Conservation (phyloP, 2,329 filamentous ascomycete genomes). For the Fusarium anthophilum region DNA sequence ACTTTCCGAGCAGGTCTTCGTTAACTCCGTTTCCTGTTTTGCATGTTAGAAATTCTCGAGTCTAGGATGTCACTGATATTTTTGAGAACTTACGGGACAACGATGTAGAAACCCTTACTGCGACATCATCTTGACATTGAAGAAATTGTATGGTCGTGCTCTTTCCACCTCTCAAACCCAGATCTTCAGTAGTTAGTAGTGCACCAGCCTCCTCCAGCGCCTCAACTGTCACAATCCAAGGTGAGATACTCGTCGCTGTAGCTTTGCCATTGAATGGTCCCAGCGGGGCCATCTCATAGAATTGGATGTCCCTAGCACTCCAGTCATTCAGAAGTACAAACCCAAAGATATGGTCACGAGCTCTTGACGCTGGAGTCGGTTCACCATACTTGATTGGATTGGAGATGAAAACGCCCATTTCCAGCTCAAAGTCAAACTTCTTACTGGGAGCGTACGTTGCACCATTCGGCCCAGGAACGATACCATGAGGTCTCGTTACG, state of each 20-base stretch:
- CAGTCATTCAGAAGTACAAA: background rate
- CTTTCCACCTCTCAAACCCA: background rate
- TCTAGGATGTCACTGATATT: background rate
- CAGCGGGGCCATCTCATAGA: background rate
- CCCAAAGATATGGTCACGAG: background rate
- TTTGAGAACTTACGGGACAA: background rate
- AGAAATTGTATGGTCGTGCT: background rate
- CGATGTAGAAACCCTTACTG: background rate
- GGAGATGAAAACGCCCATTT: background rate
- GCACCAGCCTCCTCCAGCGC: background rate
- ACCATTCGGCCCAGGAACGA: background rate
- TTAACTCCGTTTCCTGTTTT: background rate
- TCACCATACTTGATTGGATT: background rate
- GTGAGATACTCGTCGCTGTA: background rate
- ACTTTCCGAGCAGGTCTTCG: background rate
- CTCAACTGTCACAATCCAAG: background rate
- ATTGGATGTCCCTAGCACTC: background rate
- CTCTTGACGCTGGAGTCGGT: background rate
- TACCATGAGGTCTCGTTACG: background rate
- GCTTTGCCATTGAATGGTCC: background rate
- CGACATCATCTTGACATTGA: background rate
- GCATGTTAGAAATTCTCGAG: fast-evolving
- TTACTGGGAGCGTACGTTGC: background rate
- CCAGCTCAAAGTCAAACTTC: background rate
- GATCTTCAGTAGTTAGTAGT: fast-evolving